A percentile compares a stretch with the other conserved stretches of the same genome.
These are phyloP conservation scores for Salix exigua DNA, from an alignment of 345 rosid genomes.

Conservation along the genomic window DNA sequence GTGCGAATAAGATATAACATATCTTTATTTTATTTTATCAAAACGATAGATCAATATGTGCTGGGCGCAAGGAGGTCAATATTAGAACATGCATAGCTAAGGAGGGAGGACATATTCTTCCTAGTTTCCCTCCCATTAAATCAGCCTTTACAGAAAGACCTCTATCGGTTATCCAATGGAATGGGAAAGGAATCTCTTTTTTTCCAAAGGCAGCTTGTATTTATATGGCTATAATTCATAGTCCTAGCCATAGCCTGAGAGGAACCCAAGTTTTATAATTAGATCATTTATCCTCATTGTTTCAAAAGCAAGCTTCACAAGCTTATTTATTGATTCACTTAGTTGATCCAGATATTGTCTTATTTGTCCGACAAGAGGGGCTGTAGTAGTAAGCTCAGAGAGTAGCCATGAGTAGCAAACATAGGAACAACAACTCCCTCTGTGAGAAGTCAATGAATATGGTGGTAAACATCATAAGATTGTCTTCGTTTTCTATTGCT, in stretches of 20 bases:
- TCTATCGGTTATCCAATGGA: background rate
- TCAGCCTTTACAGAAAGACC: background rate
- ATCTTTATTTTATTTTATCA: too few relatives aligned
- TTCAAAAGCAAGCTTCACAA: slow-evolving; percentile 18
- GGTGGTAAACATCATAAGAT: slow-evolving; percentile 37
- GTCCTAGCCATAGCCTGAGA: background rate
- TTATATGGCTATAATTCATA: background rate
- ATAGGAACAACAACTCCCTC: slow-evolving; percentile 36
- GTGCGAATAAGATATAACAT: background rate
- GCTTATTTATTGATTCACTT: slow-evolving; percentile 8
- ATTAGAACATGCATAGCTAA: background rate
- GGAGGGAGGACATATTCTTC: slow-evolving; percentile 17
- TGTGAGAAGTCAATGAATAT: slow-evolving; percentile 48
- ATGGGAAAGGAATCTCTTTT: slow-evolving; percentile 24
- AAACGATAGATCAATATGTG: background rate
- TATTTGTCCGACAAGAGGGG: background rate
- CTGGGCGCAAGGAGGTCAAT: slow-evolving; percentile 9
- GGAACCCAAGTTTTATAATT: background rate
- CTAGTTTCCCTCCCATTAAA: background rate
- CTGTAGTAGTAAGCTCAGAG: background rate
- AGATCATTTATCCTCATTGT: background rate
- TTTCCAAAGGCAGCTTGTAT: background rate
- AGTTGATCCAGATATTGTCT: background rate
- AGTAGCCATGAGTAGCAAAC: slow-evolving; percentile 30
- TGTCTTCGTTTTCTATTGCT: slow-evolving; percentile 51